phyloP scores from a whole-genome alignment of 2,329 filamentous ascomycete species.

The Harringtonia aguacate region DNA sequence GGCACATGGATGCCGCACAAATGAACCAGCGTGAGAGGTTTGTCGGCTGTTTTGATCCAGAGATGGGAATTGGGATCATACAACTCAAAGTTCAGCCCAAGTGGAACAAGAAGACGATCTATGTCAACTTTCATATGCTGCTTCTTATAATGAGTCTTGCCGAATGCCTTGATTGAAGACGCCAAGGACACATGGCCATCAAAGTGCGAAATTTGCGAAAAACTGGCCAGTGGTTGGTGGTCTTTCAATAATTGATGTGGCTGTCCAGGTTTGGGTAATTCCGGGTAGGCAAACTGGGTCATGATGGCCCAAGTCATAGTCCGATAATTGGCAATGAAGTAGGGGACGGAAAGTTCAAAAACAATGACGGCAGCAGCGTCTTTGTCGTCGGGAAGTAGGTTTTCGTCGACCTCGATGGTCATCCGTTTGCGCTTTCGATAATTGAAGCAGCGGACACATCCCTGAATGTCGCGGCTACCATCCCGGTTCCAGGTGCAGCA shows the following conservation, averaged over 20 bases:
- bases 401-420: slow-evolving; percentile 26
- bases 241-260: too few species aligned
- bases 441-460: slow-evolving; percentile 25
- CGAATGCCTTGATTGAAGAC: slow-evolving; percentile 9
- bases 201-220: background rate
- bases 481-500: slow-evolving; percentile 16
- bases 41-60: slow-evolving; percentile 25
- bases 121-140: slow-evolving; percentile 27
- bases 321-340: slow-evolving; percentile 24
- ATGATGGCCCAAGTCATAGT: slow-evolving; percentile 29
- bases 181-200: background rate
- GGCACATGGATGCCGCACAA: slow-evolving; percentile 24
- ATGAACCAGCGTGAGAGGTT: slow-evolving; percentile 30
- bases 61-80: slow-evolving; percentile 27
- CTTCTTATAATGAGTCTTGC: slow-evolving; percentile 33
- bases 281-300: slow-evolving; percentile 16
- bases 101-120: slow-evolving; percentile 31
- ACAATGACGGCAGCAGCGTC: slow-evolving; percentile 22
- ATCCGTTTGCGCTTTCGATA: slow-evolving; percentile 19
- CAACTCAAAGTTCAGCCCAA: slow-evolving; percentile 34
- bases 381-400: slow-evolving; percentile 24
- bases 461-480: slow-evolving; percentile 13
- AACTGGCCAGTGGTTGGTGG: too few species aligned
- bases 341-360: slow-evolving; percentile 29
- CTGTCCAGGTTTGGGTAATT: too few species aligned